Percentiles rank a stretch among this genome's conserved stretches.
Conservation (phyloP, 495 filamentous ascomycete genomes). For the Trichocladium antarcticum region DNA sequence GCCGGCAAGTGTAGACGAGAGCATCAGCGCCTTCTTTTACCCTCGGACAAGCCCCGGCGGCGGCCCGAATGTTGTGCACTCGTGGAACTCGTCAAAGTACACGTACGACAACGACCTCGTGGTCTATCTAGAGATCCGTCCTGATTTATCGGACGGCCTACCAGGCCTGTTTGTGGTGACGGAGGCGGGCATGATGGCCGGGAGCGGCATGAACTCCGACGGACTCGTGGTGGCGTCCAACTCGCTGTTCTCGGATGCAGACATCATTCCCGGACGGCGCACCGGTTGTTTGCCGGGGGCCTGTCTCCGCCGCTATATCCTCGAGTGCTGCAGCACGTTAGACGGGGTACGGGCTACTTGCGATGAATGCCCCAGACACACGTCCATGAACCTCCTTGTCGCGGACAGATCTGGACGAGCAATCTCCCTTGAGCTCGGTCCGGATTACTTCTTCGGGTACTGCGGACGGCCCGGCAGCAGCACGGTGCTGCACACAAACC, state of each 20-base stretch:
- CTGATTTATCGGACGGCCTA: slow-evolving; percentile 7
- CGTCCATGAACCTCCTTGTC: not conserved
- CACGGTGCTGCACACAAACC: not conserved
- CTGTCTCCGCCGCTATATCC: not conserved
- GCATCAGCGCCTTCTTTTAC: slow-evolving; percentile 3
- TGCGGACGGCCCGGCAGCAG: not conserved
- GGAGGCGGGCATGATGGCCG: slow-evolving; percentile 22
- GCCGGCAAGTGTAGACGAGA: not conserved
- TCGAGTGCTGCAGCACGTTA: not conserved
- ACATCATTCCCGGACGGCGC: not conserved
- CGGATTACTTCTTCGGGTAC: not conserved
- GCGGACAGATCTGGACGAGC: not conserved
- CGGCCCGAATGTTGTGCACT: not conserved
- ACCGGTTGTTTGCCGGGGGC: not conserved
- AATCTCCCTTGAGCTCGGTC: not conserved
- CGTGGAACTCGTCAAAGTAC: slow-evolving; percentile 3
- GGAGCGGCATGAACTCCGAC: slow-evolving; percentile 21
- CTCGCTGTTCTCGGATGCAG: slow-evolving; percentile 10
- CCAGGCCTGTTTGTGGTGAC: slow-evolving; percentile 21
- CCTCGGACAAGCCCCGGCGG: not conserved
- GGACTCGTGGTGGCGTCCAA: slow-evolving; percentile 20
- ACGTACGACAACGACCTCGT: slow-evolving; percentile 9
- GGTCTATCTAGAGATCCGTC: slow-evolving; percentile 23
- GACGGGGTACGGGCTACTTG: no score
- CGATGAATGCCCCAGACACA: not conserved